phyloP scores from a whole-genome alignment of 805 yeast genomes.

The Wickerhamiella dianesei region DNA sequence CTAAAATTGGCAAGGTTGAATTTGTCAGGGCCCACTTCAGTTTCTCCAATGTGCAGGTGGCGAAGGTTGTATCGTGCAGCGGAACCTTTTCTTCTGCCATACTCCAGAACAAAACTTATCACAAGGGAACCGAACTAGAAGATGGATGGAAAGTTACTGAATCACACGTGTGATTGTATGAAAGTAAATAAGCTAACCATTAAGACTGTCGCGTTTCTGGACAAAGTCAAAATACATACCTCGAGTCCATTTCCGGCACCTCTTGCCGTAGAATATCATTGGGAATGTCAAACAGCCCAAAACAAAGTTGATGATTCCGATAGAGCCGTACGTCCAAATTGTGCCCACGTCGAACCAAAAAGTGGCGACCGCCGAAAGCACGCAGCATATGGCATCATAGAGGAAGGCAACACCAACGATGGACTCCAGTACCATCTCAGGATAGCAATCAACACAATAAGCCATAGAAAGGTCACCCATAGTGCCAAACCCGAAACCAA shows the following conservation, averaged over 20 bases:
- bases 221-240: conserved; percentile 15
- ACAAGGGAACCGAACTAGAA: neutral
- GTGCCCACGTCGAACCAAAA: conserved; percentile 43
- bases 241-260: conserved; percentile 15
- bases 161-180: neutral
- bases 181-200: neutral
- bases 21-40: neutral
- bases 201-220: conserved; percentile 12
- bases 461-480: conserved; percentile 33
- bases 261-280: conserved; percentile 30
- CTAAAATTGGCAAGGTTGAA: neutral
- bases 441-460: conserved; percentile 41
- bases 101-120: too few species aligned
- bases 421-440: conserved; percentile 37
- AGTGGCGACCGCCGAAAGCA: conserved; percentile 45
- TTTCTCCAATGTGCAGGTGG: neutral
- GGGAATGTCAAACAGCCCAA: conserved; percentile 30
- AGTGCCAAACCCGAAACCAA: conserved; percentile 40
- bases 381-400: conserved; percentile 35
- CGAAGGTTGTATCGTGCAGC: too few species aligned
- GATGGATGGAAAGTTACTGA: neutral
- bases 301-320: conserved; percentile 34
- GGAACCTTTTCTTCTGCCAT: too few species aligned
- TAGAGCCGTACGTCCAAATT: conserved; percentile 40
- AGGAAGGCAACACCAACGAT: conserved; percentile 41